These are phyloP conservation scores for Ustilago sp. DNA, from an alignment of 1,284 basidiomycete species.

Conservation along the genomic window DNA sequence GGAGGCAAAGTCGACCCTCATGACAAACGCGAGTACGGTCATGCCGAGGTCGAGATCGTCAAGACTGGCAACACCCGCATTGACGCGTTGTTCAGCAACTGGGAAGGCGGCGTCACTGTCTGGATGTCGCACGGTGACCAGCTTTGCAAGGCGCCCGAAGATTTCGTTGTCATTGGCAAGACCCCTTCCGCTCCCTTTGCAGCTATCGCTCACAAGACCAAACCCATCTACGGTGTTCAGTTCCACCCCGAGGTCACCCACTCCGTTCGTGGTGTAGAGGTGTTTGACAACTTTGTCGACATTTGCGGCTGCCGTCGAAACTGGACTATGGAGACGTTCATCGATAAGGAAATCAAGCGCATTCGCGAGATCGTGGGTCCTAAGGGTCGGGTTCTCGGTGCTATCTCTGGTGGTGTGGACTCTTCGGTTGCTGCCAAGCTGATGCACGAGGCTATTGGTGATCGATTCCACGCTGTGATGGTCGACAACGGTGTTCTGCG, in stretches of 20 bases:
- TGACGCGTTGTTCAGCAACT: conserved; percentile 83
- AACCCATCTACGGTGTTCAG: conserved; percentile 94
- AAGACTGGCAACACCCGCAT: conserved; percentile 75
- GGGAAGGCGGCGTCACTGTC: conserved; percentile 85
- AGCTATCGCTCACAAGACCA: conserved; percentile 89
- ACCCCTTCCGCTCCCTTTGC: conserved; percentile 92
- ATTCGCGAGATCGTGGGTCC: conserved; percentile 95
- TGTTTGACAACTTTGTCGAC: conserved; percentile 86
- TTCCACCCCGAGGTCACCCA: conserved; percentile 99
- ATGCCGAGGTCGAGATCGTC: conserved; percentile 82
- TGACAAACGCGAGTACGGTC: conserved; percentile 94
- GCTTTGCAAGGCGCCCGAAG: conserved; percentile 81
- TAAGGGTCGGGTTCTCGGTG: conserved; percentile 95
- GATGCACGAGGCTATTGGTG: conserved; percentile 99
- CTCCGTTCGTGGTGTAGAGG: conserved; percentile 87
- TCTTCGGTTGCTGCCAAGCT: conserved; percentile 98
- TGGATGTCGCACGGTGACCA: conserved; percentile 99
- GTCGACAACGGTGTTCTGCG: conserved; percentile 98
- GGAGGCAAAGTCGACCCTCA: conserved; percentile 89
- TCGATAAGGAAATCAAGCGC: conserved; percentile 94
- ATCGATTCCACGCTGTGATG: conserved; percentile 98
- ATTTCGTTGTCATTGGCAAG: conserved; percentile 88
- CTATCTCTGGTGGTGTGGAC: conserved; percentile 97
- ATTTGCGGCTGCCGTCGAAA: conserved; percentile 85
- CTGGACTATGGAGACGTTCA: conserved; percentile 99